Conservation (phyloP, 2,329 filamentous ascomycete species). For the Calonectria montana region DNA sequence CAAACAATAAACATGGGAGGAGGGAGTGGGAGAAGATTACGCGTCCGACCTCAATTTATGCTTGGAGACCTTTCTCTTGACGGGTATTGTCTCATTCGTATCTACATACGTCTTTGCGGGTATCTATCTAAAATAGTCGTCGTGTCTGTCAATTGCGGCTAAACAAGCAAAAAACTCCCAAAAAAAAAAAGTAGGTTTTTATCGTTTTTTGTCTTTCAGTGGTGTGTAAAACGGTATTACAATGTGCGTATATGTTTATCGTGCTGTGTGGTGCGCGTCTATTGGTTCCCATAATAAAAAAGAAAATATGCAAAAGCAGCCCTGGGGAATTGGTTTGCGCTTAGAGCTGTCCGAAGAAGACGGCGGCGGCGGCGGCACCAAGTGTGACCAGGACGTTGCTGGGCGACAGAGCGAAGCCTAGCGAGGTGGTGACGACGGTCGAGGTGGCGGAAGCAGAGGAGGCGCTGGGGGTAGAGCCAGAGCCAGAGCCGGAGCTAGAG, state of each 20-base stretch:
- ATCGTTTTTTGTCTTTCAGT: background rate
- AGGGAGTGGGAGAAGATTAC: constrained; percentile 10
- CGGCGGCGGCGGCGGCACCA: background rate
- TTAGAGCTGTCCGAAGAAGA: background rate
- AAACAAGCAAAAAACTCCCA: constrained; percentile 2
- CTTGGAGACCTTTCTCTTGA: constrained; percentile 11
- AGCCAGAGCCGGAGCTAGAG: background rate
- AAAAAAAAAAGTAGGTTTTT: too few species aligned
- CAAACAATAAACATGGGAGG: background rate
- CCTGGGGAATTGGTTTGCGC: background rate
- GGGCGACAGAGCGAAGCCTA: background rate
- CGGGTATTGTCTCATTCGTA: constrained; percentile 11
- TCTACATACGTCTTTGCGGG: constrained; percentile 1
- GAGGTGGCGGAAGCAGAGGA: background rate
- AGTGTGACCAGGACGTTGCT: constrained; percentile 1
- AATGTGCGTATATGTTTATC: background rate
- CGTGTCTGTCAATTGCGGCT: background rate
- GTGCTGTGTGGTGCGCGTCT: background rate
- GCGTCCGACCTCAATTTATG: constrained; percentile 12
- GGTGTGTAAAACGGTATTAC: too few species aligned
- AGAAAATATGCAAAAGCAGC: background rate
- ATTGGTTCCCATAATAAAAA: background rate
- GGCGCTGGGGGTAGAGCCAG: background rate
- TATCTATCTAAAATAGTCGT: constrained; percentile 8
- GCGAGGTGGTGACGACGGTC: background rate